Evolutionary conservation across 768 basidiomycete species (phyloP).

Genomic region (Tylopilus plumbeoviolaceoides): DNA sequence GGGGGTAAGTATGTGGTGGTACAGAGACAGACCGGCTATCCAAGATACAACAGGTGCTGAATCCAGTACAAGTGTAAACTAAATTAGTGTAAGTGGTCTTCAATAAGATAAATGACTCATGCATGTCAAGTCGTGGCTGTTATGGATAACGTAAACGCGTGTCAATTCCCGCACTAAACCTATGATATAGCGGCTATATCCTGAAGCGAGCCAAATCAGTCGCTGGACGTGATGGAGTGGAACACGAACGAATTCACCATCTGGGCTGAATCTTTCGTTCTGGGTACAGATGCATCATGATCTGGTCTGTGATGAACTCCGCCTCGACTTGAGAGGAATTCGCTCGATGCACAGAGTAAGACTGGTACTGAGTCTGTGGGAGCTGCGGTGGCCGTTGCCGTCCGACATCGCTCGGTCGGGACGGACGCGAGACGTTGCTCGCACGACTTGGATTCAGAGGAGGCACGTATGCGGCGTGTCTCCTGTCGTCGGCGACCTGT

Average conservation of each 20-base stretch:
- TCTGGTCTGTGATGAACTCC: constrained; percentile 32
- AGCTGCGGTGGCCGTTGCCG: constrained; percentile 13
- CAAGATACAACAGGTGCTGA: constrained; percentile 14
- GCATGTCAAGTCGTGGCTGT: constrained; percentile 7
- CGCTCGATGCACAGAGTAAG: constrained; percentile 12
- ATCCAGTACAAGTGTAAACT: constrained; percentile 18
- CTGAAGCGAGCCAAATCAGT: constrained; percentile 5
- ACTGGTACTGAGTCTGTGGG: constrained; percentile 8
- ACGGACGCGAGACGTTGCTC: not conserved
- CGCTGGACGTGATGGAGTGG: not conserved
- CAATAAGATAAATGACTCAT: constrained; percentile 15
- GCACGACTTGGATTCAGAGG: not conserved
- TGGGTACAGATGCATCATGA: constrained; percentile 33
- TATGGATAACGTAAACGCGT: constrained; percentile 9
- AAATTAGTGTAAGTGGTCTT: constrained; percentile 15
- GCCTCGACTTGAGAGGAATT: constrained; percentile 29
- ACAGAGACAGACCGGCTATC: constrained; percentile 19
- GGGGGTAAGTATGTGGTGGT: not conserved
- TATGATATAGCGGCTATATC: constrained; percentile 20
- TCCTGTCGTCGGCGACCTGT: constrained; percentile 4
- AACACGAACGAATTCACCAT: constrained; percentile 20
- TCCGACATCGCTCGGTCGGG: constrained; percentile 19
- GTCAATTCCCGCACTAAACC: not conserved
- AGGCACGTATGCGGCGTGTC: not conserved
- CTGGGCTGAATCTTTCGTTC: constrained; percentile 31